Evolutionary conservation across 371 early-diverging fungal genomes (phyloP), one percentile per base, ranked within the genome.

Genomic region (Amoeboaphelidium protococcarum): DNA sequence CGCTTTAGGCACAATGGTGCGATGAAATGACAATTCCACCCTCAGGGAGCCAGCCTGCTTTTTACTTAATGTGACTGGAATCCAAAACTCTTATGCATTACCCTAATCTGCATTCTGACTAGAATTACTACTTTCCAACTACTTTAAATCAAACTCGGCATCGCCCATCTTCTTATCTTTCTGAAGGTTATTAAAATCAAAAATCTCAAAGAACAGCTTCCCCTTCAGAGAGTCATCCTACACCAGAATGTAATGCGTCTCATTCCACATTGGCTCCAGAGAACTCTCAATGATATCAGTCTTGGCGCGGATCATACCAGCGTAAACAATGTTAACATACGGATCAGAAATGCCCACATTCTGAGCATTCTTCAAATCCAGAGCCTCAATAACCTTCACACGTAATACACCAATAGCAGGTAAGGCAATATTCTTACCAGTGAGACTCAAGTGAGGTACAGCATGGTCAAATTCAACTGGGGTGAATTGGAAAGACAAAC

Each of bases 181-280:
- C 26, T 56, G 49, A 2, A 74, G 45, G 23, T 69, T 62, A 50
- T 76, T 75, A 16, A 6, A 16, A 57, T 84, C 84, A 55, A 75
- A 69, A 40, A 81, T 59, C 52, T 86, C 82, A 43, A 84, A 59
- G 4, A 68, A 67, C 19, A 84, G 53, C 24, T 65, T 50, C 46
- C 81, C 79, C 45, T 64, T 68, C 10, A 74, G 52, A 0, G 71
- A 65, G 44, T 72, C 10, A 16, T 31, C 37, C 16, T 31, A 75
- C 24, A 82, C 64, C 0, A 76, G 67, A 10, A 84, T 58, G 47
- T 74, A 78, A 47, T 71, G 69, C 3, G 71, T 66, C 51, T 83
- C 80, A 48, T 87, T 77, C 86, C 87, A 92, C 46, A 74, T 72
- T 0, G 90, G 92, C 47, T 76, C 70, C 45, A 78, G 54, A 45